Conservation (phyloP, 139 green algal species). For the Edaphochlamys debaryana region DNA sequence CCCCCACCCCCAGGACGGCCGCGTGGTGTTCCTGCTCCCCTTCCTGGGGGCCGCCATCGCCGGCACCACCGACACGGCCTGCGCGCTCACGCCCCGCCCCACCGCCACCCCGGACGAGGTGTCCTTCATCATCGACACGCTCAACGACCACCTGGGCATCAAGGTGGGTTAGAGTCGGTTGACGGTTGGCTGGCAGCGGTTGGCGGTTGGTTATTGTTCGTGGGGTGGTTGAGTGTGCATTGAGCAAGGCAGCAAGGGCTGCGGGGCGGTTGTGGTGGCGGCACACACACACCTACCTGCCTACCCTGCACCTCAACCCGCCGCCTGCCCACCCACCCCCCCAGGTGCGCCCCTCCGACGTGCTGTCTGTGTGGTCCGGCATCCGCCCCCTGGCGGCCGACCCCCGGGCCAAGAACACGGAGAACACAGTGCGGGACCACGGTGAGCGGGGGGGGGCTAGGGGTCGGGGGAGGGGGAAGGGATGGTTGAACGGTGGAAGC, state of each 20-base stretch:
- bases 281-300: too few relatives aligned
- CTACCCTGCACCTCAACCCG: too few relatives aligned
- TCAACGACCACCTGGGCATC: slow-evolving; percentile 91
- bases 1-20: slow-evolving; percentile 83
- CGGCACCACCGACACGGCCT: slow-evolving; percentile 87
- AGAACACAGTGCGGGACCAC: slow-evolving; percentile 67
- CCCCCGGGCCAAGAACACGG: slow-evolving; percentile 57
- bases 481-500: too few relatives aligned
- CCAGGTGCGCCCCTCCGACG: slow-evolving; percentile 84
- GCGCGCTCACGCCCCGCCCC: slow-evolving; percentile 68
- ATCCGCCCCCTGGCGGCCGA: slow-evolving; percentile 90
- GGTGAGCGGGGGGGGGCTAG: slow-evolving; percentile 14
- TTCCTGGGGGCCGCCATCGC: slow-evolving; percentile 89
- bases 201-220: too few relatives aligned
- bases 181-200: background rate
- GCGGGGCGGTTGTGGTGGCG: too few relatives aligned
- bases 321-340: too few relatives aligned
- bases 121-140: slow-evolving; percentile 93
- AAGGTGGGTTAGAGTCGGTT: slow-evolving; percentile 74
- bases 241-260: too few relatives aligned
- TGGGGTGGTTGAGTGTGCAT: background rate
- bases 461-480: background rate
- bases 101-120: slow-evolving; percentile 86
- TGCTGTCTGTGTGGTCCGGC: slow-evolving; percentile 92
- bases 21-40: slow-evolving; percentile 98